Conservation (phyloP, 139 green algal genomes). For the Closterium sp. region DNA sequence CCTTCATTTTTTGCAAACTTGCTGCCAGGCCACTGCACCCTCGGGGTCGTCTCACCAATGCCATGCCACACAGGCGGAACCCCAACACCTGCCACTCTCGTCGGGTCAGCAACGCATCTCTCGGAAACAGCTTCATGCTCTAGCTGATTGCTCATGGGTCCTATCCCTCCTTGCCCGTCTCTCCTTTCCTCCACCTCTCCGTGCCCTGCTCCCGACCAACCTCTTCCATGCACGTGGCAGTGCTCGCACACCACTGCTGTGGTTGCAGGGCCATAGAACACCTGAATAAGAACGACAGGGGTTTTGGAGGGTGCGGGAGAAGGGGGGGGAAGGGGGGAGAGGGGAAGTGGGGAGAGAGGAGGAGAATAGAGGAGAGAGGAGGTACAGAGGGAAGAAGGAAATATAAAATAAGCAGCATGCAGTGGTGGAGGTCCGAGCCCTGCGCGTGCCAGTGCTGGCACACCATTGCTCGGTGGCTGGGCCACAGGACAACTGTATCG, state of each 20-base stretch:
- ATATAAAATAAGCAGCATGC: slow-evolving; percentile 4
- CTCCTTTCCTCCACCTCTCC: neutral
- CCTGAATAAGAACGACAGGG: neutral
- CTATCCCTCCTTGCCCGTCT: neutral
- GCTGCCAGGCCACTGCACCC: neutral
- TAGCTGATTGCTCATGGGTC: neutral
- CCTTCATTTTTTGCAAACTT: neutral
- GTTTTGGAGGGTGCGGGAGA: no score
- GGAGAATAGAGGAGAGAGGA: no score
- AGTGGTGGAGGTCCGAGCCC: slow-evolving; percentile 19
- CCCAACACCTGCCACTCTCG: neutral
- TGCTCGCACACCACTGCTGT: slow-evolving; percentile 36
- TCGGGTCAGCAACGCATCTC: neutral
- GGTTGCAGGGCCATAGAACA: neutral
- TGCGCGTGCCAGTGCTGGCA: slow-evolving; percentile 18
- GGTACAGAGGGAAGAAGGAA: no score
- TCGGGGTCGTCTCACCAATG: neutral
- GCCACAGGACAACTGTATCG: neutral
- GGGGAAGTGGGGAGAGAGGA: no score
- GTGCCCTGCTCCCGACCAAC: neutral
- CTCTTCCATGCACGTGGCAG: neutral
- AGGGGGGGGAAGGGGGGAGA: neutral
- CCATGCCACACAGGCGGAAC: neutral
- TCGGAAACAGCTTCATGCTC: neutral
- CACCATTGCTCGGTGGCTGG: slow-evolving; percentile 18